phyloP scores from a whole-genome alignment of 768 basidiomycete genomes.

The Omphalotus guepiniiformis region DNA sequence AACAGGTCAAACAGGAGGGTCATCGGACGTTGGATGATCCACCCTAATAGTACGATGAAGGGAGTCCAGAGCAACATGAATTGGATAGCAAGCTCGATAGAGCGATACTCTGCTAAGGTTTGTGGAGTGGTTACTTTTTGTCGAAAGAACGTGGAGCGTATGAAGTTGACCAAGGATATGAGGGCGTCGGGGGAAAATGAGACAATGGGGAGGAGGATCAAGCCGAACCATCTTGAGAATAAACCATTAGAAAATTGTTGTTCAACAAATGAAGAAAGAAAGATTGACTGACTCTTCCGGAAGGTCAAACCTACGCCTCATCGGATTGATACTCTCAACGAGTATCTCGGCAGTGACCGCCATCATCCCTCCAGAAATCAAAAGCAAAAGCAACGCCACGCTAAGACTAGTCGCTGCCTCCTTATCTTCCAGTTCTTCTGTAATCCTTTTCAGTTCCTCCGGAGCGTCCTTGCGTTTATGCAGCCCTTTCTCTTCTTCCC shows the following conservation, averaged over 20 bases:
- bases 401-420: conserved; percentile 34
- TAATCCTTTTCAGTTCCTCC: conserved; percentile 15
- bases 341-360: conserved; percentile 41
- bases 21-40: conserved; percentile 39
- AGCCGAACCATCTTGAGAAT: conserved; percentile 39
- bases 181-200: conserved; percentile 44
- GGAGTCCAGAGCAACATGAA: conserved; percentile 49
- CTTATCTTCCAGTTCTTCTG: conserved; percentile 11
- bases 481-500: conserved; percentile 36
- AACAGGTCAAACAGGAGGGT: conserved; percentile 41
- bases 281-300: conserved; percentile 32
- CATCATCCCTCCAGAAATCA: conserved; percentile 32
- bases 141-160: conserved; percentile 20
- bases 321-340: conserved; percentile 36
- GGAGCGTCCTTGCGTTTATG: conserved; percentile 30
- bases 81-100: conserved; percentile 47
- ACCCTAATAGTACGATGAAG: conserved; percentile 39
- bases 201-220: conserved; percentile 42
- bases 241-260: background rate
- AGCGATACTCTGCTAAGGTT: conserved; percentile 34
- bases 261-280: background rate
- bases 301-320: conserved; percentile 22
- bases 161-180: conserved; percentile 34
- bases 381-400: conserved; percentile 31
- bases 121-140: conserved; percentile 26